Evolutionary conservation across 2,329 filamentous ascomycete species (phyloP).

Genomic region (Didymella glomerata): DNA sequence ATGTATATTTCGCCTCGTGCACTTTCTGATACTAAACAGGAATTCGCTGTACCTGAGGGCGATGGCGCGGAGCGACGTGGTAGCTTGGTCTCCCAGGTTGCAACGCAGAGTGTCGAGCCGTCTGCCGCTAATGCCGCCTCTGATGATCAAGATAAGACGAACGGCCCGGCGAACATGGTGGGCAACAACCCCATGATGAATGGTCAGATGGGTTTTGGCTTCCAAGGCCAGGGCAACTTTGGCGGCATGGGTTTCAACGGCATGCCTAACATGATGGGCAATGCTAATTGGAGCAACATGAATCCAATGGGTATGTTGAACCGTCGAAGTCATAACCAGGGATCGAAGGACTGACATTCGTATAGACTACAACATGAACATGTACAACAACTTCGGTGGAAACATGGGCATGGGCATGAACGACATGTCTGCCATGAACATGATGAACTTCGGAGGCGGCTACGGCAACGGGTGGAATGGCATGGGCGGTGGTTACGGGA

Average conservation of each 20-base stretch:
- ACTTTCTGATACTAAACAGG: constrained; percentile 30
- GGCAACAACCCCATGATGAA: constrained; percentile 40
- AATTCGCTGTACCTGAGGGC: constrained; percentile 22
- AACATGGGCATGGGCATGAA: constrained; percentile 78
- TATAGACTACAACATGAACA: constrained; percentile 67
- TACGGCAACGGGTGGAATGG: constrained; percentile 73
- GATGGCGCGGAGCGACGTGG: constrained; percentile 27
- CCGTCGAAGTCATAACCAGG: constrained; percentile 18
- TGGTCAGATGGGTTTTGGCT: constrained; percentile 53
- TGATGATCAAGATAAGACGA: constrained; percentile 30
- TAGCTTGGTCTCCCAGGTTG: constrained; percentile 29
- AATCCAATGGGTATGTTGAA: constrained; percentile 75
- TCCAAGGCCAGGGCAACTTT: constrained; percentile 58
- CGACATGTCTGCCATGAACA: constrained; percentile 69
- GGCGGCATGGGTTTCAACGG: constrained; percentile 68
- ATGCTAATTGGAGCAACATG: constrained; percentile 78
- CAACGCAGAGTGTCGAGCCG: constrained; percentile 30
- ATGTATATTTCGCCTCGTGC: constrained; percentile 19
- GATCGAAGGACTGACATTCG: constrained; percentile 25
- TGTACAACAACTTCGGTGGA: constrained; percentile 73
- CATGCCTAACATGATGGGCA: constrained; percentile 56
- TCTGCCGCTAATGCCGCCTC: constrained; percentile 29
- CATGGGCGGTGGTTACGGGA: constrained; percentile 73
- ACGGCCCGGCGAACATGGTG: constrained; percentile 30
- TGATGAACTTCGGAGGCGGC: constrained; percentile 77